Evolutionary conservation across 495 filamentous ascomycete genomes (phyloP), one percentile per base, ranked within the genome.

Genomic region (Gamarada debralockiae): DNA sequence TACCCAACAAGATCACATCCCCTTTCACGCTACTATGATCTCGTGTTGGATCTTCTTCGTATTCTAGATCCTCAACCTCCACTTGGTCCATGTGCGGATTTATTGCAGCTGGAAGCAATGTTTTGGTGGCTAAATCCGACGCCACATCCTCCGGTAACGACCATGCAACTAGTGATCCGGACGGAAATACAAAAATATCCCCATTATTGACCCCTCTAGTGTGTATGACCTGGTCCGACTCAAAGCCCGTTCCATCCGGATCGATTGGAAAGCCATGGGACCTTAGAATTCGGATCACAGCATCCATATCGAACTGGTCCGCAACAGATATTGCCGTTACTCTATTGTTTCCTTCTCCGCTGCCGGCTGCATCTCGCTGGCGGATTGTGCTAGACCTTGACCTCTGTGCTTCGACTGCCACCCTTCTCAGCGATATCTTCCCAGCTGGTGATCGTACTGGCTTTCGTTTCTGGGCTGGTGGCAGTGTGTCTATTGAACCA

Each of bases 171-270:
- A 97, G 80, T n/a, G 90, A 95, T 2, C 93, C 93, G 0, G 92
- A 96, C 4, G 93, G 90, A 60, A 98, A 98, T n/a, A 98, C 83
- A 58, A 97, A 97, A 13, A 97, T 78, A 65, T 97, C 93, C 12
- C 90, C 91, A 46, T 71, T 65, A 52, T 78, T 80, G 25, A 77
- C 67, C 0, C 75, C 75, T 17, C 77, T 58, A 12, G 76, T 76
- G 57, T 81, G 78, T 10, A 79, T 75, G 17, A 82, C 79, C 63
- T 87, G 82, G 36, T 79, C 73, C 2, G 74, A 67, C 21, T 82
- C 70, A 42, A 89, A 79, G 48, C 78, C 81, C 20, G 75, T 75
- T 15, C 67, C 50, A 67, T 84, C 62, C 65, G 78, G 65, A 80
- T 87, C 59, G 66, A 85, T 68, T 67, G 78, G 50, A 77, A 79